Conservation (phyloP, 371 early-diverging fungal genomes). For the Smittium culicis region DNA sequence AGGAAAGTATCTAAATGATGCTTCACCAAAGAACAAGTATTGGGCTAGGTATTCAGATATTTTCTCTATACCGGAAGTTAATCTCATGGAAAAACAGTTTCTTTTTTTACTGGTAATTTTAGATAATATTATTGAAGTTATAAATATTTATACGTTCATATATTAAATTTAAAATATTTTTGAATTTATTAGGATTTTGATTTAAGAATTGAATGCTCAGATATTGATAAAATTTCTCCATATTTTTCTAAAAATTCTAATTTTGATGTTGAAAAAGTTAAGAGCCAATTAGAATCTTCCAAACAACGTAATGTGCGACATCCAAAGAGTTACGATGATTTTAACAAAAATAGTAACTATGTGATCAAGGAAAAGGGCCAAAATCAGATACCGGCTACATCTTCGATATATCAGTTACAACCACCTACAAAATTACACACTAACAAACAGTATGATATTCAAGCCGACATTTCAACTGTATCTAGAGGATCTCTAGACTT, state of each 20-base stretch:
- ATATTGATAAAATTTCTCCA: slow-evolving; percentile 1
- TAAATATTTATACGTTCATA: background rate
- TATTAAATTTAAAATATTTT: background rate
- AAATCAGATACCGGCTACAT: background rate
- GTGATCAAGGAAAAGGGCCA: no score
- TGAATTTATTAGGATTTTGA: slow-evolving; percentile 8
- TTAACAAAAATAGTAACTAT: no score
- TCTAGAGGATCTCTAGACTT: background rate
- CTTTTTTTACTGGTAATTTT: slow-evolving; percentile 44
- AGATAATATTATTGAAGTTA: no score
- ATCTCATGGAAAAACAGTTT: slow-evolving; percentile 67
- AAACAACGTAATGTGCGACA: no score
- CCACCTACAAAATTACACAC: background rate
- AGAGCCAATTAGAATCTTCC: no score
- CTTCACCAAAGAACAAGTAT: slow-evolving; percentile 57
- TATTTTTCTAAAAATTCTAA: no score
- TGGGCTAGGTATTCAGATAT: slow-evolving; percentile 54
- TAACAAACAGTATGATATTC: background rate
- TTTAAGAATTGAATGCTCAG: background rate
- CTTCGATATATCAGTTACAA: background rate
- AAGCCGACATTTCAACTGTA: background rate
- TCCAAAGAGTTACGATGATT: no score
- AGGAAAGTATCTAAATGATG: slow-evolving; percentile 54
- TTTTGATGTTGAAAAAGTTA: no score
- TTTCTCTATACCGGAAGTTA: slow-evolving; percentile 59